Conservation (phyloP, 2,329 filamentous ascomycete species). For the Microcyclospora tardicrescens region DNA sequence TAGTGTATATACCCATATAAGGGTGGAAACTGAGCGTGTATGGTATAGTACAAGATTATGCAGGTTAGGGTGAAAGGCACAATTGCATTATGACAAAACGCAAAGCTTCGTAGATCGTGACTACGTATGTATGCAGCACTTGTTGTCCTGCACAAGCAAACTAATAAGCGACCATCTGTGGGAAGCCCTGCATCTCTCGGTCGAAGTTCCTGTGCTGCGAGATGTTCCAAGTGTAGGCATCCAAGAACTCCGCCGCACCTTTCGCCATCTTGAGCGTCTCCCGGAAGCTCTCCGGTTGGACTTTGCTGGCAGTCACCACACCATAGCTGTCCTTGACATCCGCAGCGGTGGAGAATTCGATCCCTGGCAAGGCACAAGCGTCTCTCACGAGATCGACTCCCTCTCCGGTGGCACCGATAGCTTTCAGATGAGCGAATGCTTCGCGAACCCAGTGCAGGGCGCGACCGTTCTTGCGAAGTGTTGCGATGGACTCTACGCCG, state of each 20-base stretch:
- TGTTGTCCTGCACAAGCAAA: no score
- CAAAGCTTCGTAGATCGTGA: no score
- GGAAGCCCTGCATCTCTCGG: slow-evolving; percentile 59
- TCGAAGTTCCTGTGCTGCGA: slow-evolving; percentile 62
- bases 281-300: slow-evolving; percentile 44
- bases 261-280: slow-evolving; percentile 52
- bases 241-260: slow-evolving; percentile 55
- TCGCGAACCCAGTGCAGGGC: slow-evolving; percentile 67
- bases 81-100: no score
- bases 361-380: slow-evolving; percentile 32
- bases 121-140: no score
- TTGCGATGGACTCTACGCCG: slow-evolving; percentile 49
- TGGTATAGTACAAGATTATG: no score
- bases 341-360: slow-evolving; percentile 36
- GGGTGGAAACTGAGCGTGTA: no score
- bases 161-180: slow-evolving; percentile 55
- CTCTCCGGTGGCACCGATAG: slow-evolving; percentile 64
- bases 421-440: slow-evolving; percentile 69
- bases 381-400: slow-evolving; percentile 50
- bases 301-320: slow-evolving; percentile 53
- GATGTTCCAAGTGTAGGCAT: slow-evolving; percentile 57
- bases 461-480: slow-evolving; percentile 55
- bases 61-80: no score
- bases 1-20: no score
- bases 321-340: slow-evolving; percentile 58